Percentiles rank a stretch among this genome's conserved stretches.
Conservation (phyloP, 2,329 filamentous ascomycete species). For the Arthrobotrys entomopaga region DNA sequence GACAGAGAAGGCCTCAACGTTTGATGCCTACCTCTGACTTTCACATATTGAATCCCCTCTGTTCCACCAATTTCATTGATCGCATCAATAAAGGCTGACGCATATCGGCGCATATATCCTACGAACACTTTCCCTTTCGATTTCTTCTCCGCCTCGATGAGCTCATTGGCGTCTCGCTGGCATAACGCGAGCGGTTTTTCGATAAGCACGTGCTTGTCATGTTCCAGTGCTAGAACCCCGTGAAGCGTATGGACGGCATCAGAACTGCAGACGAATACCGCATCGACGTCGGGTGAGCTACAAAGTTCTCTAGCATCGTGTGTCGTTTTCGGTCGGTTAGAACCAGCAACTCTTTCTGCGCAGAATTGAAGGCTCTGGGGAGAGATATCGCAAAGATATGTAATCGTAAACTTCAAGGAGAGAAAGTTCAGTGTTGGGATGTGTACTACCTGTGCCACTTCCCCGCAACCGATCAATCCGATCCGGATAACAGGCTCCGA, state of each 20-base stretch:
- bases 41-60: constrained; percentile 68
- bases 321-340: constrained; percentile 59
- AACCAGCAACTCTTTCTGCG: constrained; percentile 44
- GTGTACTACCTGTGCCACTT: constrained; percentile 68
- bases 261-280: constrained; percentile 68
- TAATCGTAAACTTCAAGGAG: constrained; percentile 64
- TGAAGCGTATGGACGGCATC: constrained; percentile 69
- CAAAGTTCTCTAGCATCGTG: constrained; percentile 64
- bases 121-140: constrained; percentile 67
- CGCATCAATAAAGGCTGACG: constrained; percentile 67
- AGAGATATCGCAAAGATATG: constrained; percentile 68
- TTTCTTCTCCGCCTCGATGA: constrained; percentile 66
- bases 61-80: constrained; percentile 68
- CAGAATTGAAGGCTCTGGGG: constrained; percentile 63
- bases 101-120: constrained; percentile 72
- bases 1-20: background rate
- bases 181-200: constrained; percentile 70
- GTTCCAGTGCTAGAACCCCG: constrained; percentile 66
- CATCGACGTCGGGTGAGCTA: constrained; percentile 65
- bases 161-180: constrained; percentile 64
- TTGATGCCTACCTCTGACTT: constrained; percentile 61
- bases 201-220: constrained; percentile 69
- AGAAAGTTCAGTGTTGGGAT: constrained; percentile 66
- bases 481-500: constrained; percentile 58
- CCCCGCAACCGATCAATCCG: constrained; percentile 66